Evolutionary conservation across 148 eudicot genomes (phyloP).

Genomic region (Nyssa sinensis): DNA sequence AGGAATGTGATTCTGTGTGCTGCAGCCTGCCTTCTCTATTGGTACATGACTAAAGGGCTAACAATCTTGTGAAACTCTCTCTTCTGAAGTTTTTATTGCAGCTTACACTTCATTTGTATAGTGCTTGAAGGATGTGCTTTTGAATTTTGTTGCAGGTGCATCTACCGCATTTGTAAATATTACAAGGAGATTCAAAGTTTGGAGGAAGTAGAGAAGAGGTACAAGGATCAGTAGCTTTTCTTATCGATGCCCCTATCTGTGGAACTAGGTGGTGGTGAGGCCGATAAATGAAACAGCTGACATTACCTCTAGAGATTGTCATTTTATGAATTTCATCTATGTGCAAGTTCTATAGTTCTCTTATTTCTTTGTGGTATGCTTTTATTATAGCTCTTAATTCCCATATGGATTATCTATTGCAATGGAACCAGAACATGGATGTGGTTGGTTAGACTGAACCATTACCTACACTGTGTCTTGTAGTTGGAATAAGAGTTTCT

Average conservation of each 20-base stretch:
- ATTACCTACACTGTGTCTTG: neutral
- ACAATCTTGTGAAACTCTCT: neutral
- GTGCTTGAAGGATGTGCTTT: neutral
- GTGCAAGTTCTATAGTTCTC: neutral
- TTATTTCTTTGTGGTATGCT: neutral
- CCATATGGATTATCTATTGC: neutral
- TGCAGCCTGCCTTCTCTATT: constrained; percentile 74
- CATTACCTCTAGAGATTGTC: neutral
- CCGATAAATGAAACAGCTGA: neutral
- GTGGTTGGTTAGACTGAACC: neutral
- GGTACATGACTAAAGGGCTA: constrained; percentile 41
- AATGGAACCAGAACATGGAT: neutral
- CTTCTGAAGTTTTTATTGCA: neutral
- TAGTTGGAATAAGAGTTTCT: neutral
- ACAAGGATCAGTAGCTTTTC: constrained; percentile 64
- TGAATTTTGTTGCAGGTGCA: constrained; percentile 52
- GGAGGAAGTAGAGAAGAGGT: constrained; percentile 96
- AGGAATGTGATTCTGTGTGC: constrained; percentile 76
- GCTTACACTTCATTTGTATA: neutral
- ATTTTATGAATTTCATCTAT: neutral
- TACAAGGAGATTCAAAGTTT: constrained; percentile 70
- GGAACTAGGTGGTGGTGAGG: neutral
- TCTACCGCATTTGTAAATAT: constrained; percentile 77
- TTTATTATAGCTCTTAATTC: neutral
- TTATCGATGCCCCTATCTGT: neutral